A percentile compares a stretch with the other conserved stretches of the same genome.
Conservation (phyloP, 1,284 basidiomycete species). For the Ustilago lituana region DNA sequence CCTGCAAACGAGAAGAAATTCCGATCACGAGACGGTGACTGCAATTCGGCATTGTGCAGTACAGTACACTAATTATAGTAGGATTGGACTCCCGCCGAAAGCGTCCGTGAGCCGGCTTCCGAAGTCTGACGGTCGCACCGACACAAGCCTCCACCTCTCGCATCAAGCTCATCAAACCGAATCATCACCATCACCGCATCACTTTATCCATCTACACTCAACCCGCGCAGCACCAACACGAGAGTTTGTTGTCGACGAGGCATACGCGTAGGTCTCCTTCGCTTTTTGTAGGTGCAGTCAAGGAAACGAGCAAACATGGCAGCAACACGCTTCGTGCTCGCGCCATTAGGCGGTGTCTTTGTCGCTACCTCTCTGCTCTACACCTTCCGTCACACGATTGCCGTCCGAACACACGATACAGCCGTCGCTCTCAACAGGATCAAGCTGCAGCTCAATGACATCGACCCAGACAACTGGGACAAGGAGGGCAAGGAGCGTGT, state of each 20-base stretch:
- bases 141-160: constrained; percentile 19
- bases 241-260: too few species aligned
- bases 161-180: background rate
- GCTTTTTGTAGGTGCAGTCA: too few species aligned
- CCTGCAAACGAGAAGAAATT: constrained; percentile 5
- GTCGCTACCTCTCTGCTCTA: constrained; percentile 51
- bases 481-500: constrained; percentile 38
- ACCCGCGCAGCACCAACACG: too few species aligned
- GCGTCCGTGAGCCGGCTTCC: constrained; percentile 5
- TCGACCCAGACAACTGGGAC: constrained; percentile 54
- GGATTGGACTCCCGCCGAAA: too few species aligned
- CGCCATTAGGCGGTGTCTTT: constrained; percentile 45
- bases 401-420: constrained; percentile 47
- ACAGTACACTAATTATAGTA: too few species aligned
- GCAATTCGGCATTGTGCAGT: background rate
- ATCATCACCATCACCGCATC: background rate
- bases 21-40: constrained; percentile 15
- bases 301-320: constrained; percentile 19
- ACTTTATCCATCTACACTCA: background rate
- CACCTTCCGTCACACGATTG: constrained; percentile 50
- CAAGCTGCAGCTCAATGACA: constrained; percentile 47
- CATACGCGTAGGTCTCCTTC: too few species aligned
- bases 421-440: constrained; percentile 35
- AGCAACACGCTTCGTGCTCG: constrained; percentile 36
- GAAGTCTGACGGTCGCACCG: constrained; percentile 23